Evolutionary conservation across 768 basidiomycete genomes (phyloP), one percentile per base, ranked within the genome.

Genomic region (Psilocybe sp.): DNA sequence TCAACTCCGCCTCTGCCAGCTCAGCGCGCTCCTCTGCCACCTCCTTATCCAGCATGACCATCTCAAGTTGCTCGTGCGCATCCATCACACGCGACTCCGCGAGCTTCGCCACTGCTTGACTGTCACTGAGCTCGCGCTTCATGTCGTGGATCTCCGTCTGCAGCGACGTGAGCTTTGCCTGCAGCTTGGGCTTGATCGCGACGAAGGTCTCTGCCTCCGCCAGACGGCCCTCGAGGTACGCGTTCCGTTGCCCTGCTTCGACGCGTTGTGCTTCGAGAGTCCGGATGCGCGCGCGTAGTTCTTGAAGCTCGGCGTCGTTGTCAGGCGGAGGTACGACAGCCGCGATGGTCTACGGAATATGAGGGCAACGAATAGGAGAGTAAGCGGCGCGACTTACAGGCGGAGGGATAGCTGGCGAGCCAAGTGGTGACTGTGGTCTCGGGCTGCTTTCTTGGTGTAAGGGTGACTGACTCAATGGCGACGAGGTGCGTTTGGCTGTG

Each of bases 31-130:
- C 96, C 63, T 98, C 97, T 0, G 96, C 95, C 35, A 98, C 84
- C 65, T 99, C 97, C 69, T 92, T 93, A 64, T 99, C 97, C 58
- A 99, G 69, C 79, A 90, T 90, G 2, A 84, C 78, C 87, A 98
- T 93, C 71, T 99, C 97, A 35, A 98, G 70, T 62, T 95, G 91
- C 50, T 98, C 96, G 46, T 89, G 82, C 1, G 87, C 65, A 64
- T 98, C 96, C 2, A 85, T 69, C 1, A 90, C 72, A 18, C 89
- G 77, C 13, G 70, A 71, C 55, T 95, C 90, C 0, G 84, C 72
- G 32, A 92, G 71, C 32, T 84, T 78, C 0, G 83, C 75, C n/a
- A 92, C 72, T 51, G 92, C 87, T 52, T 87, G 78, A 7, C 83
- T 69, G 57, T 96, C 92, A 2, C 87, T 79, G 28, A 92, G 73